Evolutionary conservation across 768 basidiomycete species (phyloP), one percentile per base, ranked within the genome.

Genomic region (Lyophyllum shimeji): DNA sequence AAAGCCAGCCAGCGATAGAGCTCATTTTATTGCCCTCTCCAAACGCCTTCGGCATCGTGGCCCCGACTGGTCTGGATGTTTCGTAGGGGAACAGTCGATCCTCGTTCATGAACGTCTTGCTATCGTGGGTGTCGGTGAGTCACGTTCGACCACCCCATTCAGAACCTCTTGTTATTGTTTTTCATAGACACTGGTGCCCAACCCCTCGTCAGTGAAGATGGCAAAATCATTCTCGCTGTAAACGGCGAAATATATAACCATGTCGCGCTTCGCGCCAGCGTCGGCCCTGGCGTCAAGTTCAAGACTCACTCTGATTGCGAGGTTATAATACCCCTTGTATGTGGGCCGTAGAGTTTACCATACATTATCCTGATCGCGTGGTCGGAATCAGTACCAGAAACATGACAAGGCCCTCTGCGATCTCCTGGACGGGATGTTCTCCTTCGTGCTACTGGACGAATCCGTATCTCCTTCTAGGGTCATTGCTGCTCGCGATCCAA

Each of bases 241-340:
- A 99, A 99, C 72, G 97, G 97, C 50, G 97, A 99, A 74, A 98
- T 99, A 65, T 99, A 99, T 81, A 99, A 98, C 79, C 93, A 98
- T 68, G 73, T 91, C 53, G 80, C 87, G 17, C 84, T 98, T 50
- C 84, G 92, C 55, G 82, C 85, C 49, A 74, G 71, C 23, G 73
- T 94, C 52, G 85, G 82, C 34, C 68, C 83, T 43, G 79, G 75
- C 54, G 82, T 86, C 61, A 86, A 84, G 55, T 96, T 98, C 81
- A 97, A 93, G 79, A 98, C 96, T 0, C 92, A 96, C 67, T 98
- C 95, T 0, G 97, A 99, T 66, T 99, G 97, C 72, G 97, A 99
- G 72, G 87, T 97, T 65, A 96, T 99, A 63, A 82, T 98, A 59
- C 90, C 95, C 61, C 73, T 99, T 64, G 96, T 97, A 60, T 66